Base-by-base conservation (phyloP, 179 eudicot species). In the Beta lomatogona region DNA sequence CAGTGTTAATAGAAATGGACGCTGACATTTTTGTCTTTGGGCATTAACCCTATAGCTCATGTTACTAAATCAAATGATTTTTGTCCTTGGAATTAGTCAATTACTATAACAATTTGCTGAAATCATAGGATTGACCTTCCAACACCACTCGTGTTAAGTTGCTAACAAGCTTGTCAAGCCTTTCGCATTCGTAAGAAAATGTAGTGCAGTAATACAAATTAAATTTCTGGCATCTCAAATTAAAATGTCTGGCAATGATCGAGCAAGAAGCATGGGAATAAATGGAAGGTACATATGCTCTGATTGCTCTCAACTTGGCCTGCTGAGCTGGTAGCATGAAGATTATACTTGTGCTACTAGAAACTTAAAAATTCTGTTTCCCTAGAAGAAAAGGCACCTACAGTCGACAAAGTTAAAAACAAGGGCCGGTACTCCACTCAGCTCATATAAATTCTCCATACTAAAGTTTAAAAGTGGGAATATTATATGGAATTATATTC, bases 331-430 rank as follows among this genome's bases (percentile, higher is more conserved):
- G 58, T 55, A 22, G 59, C 21, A 31, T 25, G 9, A 13, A 44
- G 19, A 76, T 48, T 61, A 8, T 36, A 36, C 41, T 36, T 55
- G 52, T 9, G 52, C 6, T n/a, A 21, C 44, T n/a, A 53, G 21
- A 75, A 12, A 58, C 45, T 19, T 25, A 25, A 22, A 36, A 13
- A 68, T 50, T 67, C 80, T 69, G 80, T 16, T 82, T 82, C 80
- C 84, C 84, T 58, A 58, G 54, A 70, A 76, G 54, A 64, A 19
- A 74, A 57, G 79, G 83, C 74, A 74, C 46, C 16, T 64, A 41
- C 57, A 16, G 31, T 15, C 41, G 21, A 44, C 22, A 71, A 58
- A 28, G n/a, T 31, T 19, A 22, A 64, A 12, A 16, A 46, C 45
- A 58, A 65, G 45, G 70, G 52, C 52, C 52, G 0, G 52, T 48